Evolutionary conservation across 257 asterid genomes (phyloP), one percentile per base, ranked within the genome.

Genomic region (Plectranthus barbatus): DNA sequence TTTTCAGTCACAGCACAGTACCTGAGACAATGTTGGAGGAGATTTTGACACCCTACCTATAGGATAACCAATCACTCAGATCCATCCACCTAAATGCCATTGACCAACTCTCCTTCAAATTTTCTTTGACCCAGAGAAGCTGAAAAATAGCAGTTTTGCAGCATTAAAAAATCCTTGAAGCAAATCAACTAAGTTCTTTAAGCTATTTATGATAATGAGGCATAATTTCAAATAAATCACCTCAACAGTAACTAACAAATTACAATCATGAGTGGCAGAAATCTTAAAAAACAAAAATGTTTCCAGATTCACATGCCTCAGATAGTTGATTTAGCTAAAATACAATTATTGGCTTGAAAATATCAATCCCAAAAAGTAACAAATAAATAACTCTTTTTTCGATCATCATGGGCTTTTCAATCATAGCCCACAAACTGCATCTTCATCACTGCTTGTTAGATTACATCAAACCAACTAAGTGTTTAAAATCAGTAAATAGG

Each of bases 121-220:
- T 92, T 76, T 92, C 99, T 72, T 92, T 89, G 79, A 92, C 95
- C 99, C 99, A 92, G 66, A 92, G 71, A 76, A 92, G 99, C 97
- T 91, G 81, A 72, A 75, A 72, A 75, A 56, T 69, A 37, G 56
- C 61, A 73, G 64, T 64, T 54, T 60, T 34, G 56, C 68, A 68
- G 71, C 67, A 72, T 65, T 41, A 72, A 47, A 59, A 29, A 56
- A 53, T 66, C 41, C 49, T 15, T 52, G 20, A 57, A 60, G 65
- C 57, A 68, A 59, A 54, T 6, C 60, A 33, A 46, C 48, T 60
- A 57, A 3, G 14, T 33, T 62, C 29, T 21, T 48, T 47, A 4
- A 37, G 37, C 31, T 57, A 33, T 8, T 44, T 9, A 29, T 39
- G 50, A 67, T 13, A 26, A 37, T 45, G 51, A 24, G 23, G 26